Conservation (phyloP, 768 basidiomycete species). For the Psilocybe subaeruginosa region DNA sequence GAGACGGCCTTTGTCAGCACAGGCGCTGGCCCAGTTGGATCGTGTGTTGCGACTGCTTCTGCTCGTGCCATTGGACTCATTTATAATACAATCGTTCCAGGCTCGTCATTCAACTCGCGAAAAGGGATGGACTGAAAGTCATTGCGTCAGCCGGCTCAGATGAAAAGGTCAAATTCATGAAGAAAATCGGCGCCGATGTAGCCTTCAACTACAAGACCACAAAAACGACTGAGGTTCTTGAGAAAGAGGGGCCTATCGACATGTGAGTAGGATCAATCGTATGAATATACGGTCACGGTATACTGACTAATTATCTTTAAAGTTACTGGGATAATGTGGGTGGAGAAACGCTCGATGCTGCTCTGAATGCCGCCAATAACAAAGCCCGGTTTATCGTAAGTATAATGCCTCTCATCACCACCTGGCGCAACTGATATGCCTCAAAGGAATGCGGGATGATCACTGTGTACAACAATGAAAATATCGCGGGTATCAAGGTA, state of each 20-base stretch:
- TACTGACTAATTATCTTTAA: too few relatives aligned
- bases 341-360: slow-evolving; percentile 60
- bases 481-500: not conserved
- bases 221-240: slow-evolving; percentile 51
- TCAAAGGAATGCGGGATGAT: slow-evolving; percentile 46
- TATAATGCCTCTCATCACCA: not conserved
- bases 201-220: slow-evolving; percentile 77
- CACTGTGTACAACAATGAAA: slow-evolving; percentile 28
- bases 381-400: slow-evolving; percentile 56
- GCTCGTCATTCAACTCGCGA: slow-evolving; percentile 54
- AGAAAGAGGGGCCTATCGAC: slow-evolving; percentile 54
- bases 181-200: slow-evolving; percentile 65
- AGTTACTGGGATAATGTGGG: slow-evolving; percentile 58
- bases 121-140: slow-evolving; percentile 58
- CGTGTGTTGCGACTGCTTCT: slow-evolving; percentile 38
- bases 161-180: slow-evolving; percentile 69
- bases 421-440: not conserved
- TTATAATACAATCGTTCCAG: slow-evolving; percentile 21
- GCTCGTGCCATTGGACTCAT: too few relatives aligned
- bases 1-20: slow-evolving; percentile 43
- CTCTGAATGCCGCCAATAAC: slow-evolving; percentile 45
- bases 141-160: slow-evolving; percentile 74
- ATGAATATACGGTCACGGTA: not conserved
- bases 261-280: slow-evolving; percentile 30
- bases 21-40: slow-evolving; percentile 60